phyloP scores from a whole-genome alignment of 2,329 filamentous ascomycete genomes.

The Penicillium sp. region DNA sequence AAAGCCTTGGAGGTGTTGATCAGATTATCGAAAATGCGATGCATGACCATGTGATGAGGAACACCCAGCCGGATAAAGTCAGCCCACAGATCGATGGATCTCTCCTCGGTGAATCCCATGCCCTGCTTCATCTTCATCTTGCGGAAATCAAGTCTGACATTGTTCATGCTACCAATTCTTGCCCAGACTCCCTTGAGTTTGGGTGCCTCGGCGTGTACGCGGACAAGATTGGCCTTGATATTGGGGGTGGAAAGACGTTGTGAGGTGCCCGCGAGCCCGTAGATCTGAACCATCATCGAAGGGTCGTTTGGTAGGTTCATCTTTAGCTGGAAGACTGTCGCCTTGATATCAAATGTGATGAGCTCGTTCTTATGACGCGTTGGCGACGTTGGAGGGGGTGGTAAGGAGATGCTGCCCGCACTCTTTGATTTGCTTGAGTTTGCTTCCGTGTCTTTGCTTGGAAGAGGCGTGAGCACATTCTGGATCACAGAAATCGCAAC shows the following conservation, averaged over 20 bases:
- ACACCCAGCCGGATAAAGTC: constrained; percentile 88
- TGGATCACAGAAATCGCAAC: constrained; percentile 78
- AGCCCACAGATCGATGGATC: constrained; percentile 79
- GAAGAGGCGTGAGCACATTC: constrained; percentile 63
- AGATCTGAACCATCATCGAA: constrained; percentile 87
- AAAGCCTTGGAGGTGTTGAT: constrained; percentile 86
- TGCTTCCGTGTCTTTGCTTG: constrained; percentile 25
- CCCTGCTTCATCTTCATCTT: constrained; percentile 73
- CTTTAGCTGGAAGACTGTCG: constrained; percentile 83
- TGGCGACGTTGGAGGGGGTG: constrained; percentile 34
- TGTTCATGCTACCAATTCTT: constrained; percentile 81
- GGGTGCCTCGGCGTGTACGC: constrained; percentile 88
- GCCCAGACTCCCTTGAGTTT: constrained; percentile 85
- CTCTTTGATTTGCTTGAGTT: constrained; percentile 24
- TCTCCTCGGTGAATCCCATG: constrained; percentile 70
- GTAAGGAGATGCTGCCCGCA: constrained; percentile 31
- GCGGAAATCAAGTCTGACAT: constrained; percentile 78
- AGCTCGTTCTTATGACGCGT: constrained; percentile 62
- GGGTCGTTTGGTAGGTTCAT: constrained; percentile 87
- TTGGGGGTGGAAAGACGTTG: constrained; percentile 90
- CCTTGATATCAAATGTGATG: constrained; percentile 80
- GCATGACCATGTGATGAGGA: constrained; percentile 87
- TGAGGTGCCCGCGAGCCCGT: constrained; percentile 78
- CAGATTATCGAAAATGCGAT: constrained; percentile 91
- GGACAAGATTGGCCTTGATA: constrained; percentile 73